Evolutionary conservation across 23 red algal genomes (phyloP).

Genomic region (Agarophyton chilense): DNA sequence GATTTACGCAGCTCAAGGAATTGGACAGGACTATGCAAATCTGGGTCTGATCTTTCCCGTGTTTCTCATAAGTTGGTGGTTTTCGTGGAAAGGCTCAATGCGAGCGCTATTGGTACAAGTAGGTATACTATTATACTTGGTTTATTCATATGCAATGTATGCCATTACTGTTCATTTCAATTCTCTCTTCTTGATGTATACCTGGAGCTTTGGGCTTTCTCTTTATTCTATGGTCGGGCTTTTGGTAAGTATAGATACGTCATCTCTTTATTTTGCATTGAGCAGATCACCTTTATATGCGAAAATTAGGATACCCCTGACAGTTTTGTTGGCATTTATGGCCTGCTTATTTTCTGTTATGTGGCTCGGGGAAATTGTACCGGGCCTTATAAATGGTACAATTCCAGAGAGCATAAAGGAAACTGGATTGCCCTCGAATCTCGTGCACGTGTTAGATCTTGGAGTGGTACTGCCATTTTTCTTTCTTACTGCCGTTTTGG

Average conservation of each 20-base stretch:
- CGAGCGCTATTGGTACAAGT: background rate
- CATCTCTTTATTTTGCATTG: background rate
- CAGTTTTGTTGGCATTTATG: background rate
- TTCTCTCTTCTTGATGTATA: constrained; percentile 7
- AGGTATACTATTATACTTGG: background rate
- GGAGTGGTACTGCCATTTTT: background rate
- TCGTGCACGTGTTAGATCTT: constrained; percentile 18
- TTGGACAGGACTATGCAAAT: constrained; percentile 13
- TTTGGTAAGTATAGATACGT: background rate
- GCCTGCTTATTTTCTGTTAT: background rate
- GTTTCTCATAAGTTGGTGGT: background rate
- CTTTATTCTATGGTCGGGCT: constrained; percentile 23
- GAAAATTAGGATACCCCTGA: background rate
- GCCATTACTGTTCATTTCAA: constrained; percentile 24
- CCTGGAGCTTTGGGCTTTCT: background rate
- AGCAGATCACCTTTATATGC: too few species aligned
- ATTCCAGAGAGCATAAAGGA: background rate
- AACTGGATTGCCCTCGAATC: constrained; percentile 5
- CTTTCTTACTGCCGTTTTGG: background rate
- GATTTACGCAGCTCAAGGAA: constrained; percentile 10
- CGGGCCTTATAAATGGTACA: background rate
- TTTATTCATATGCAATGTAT: constrained; percentile 29
- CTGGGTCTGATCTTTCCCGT: background rate
- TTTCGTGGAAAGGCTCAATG: background rate
- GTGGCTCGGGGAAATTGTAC: constrained; percentile 14